Base-by-base conservation (phyloP, 1,284 basidiomycete genomes). In the Garcileccinum viscosum region DNA sequence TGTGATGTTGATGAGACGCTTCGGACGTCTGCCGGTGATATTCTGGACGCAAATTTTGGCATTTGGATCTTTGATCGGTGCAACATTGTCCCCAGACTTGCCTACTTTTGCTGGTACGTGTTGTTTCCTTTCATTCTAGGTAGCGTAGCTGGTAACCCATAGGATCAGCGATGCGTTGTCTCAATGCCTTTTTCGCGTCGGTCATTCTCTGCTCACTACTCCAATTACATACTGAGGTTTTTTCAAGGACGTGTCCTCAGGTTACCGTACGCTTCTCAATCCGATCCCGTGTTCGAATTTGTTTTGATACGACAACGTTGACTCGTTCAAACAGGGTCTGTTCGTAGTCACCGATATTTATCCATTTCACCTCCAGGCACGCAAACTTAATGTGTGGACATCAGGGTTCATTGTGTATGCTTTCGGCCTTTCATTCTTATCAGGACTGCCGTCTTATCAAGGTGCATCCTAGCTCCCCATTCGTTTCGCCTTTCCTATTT, bases 361-460 rank as follows among this genome's bases (percentile, higher is more conserved):
- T 77, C 91, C 92, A 3, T 93, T 93, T 83, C 91, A 93, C 72
- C 80, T 90, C 24, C 92, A 93, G 77, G 91, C 91, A 33, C 86
- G 90, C 47, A 93, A 91, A 86, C 82, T 93, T 27, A 93, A 91
- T 72, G 76, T 91, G 62, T 92, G 91, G 91, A 90, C 91, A 1
- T 88, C 90, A 82, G 91, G 90, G 0, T 91, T 88, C 74, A 80
- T 92, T 79, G 85, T 93, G 75, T 81, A 87, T 14, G 84, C 87
- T 9, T 88, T 53, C 33, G 24, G 9, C 4, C 12, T 24, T 63
- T 24, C 42, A 24, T 42, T 63, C 11, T 33, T 42, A 22, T 17
- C 9, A 6, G 12, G 2, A 24, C 53, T 14, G 0, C 22, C 6
- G 0, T 40, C 3, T 42, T 63, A 64, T 61, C 68, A n/a, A 76